Conservation (phyloP, 2,329 filamentous ascomycete species). For the Sclerotinia trifoliorum region DNA sequence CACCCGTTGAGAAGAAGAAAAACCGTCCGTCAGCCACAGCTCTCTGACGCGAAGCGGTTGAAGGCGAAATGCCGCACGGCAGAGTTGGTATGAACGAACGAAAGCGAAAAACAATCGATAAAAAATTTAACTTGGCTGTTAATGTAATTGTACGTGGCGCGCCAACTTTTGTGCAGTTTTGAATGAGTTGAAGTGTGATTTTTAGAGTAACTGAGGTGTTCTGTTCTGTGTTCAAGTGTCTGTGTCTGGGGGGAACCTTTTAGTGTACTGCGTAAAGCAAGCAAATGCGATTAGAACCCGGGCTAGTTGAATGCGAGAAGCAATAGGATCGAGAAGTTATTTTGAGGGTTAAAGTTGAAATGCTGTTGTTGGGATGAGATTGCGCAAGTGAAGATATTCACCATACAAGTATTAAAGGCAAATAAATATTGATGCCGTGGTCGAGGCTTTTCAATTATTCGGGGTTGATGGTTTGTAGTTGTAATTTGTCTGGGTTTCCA, state of each 20-base stretch:
- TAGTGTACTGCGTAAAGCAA: neutral
- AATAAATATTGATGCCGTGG: neutral
- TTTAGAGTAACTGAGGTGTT: conserved; percentile 5
- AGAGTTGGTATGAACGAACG: neutral
- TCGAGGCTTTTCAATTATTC: conserved; percentile 7
- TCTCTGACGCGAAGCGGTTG: conserved; percentile 36
- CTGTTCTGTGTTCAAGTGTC: neutral
- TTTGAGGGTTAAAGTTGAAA: neutral
- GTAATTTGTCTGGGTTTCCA: conserved; percentile 13
- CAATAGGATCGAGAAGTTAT: neutral
- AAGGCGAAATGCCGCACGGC: conserved; percentile 28
- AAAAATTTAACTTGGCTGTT: neutral
- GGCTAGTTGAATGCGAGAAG: conserved; percentile 10
- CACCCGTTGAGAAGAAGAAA: conserved; percentile 21
- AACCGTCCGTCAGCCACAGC: conserved; percentile 34
- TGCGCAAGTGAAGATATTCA: conserved; percentile 10
- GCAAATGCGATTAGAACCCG: conserved; percentile 16
- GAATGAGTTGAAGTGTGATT: conserved; percentile 7
- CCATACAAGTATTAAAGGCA: neutral
- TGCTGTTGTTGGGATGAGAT: neutral
- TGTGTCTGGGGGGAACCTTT: neutral
- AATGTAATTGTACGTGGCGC: neutral
- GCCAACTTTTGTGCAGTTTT: conserved; percentile 14
- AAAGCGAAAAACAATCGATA: conserved; percentile 7
- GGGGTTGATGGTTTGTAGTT: neutral